phyloP scores from a whole-genome alignment of 768 basidiomycete species.

The Gloeopeniophorella convolvens region DNA sequence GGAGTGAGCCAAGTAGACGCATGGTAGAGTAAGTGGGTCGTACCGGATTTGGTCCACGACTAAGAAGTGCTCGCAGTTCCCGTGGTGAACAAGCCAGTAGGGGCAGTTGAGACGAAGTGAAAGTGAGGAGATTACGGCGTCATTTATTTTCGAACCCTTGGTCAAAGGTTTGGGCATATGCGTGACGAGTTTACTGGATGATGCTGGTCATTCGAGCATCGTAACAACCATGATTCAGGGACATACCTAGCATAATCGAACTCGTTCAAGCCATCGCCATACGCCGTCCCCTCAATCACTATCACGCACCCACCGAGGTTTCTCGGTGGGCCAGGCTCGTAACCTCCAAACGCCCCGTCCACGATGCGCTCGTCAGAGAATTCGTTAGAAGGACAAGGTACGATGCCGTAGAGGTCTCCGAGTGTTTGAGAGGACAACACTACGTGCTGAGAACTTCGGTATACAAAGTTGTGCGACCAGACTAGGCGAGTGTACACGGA shows the following conservation, averaged over 20 bases:
- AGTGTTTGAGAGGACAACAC: conserved; percentile 69
- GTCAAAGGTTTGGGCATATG: conserved; percentile 32
- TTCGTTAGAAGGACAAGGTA: conserved; percentile 60
- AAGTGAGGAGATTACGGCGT: conserved; percentile 48
- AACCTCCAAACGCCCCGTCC: conserved; percentile 30
- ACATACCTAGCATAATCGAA: conserved; percentile 58
- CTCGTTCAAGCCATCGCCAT: conserved; percentile 44
- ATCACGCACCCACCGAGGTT: conserved; percentile 40
- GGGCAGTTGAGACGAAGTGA: conserved; percentile 62
- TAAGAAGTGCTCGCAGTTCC: conserved; percentile 77
- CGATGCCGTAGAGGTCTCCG: conserved; percentile 47
- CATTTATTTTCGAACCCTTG: conserved; percentile 35
- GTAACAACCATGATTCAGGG: conserved; percentile 7
- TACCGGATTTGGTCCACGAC: conserved; percentile 71
- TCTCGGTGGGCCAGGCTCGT: conserved; percentile 21
- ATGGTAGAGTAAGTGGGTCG: conserved; percentile 5
- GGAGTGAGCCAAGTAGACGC: neutral
- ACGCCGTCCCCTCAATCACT: conserved; percentile 54
- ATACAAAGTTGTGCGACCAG: conserved; percentile 55
- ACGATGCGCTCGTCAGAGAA: conserved; percentile 37
- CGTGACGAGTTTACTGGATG: conserved; percentile 42
- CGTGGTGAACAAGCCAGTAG: conserved; percentile 76
- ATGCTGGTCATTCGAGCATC: too few species aligned
- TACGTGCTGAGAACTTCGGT: conserved; percentile 62
- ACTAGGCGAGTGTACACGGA: conserved; percentile 54